These are phyloP conservation scores for Lipomyces orientalis DNA, from an alignment of 805 yeast species.

Conservation along the genomic window DNA sequence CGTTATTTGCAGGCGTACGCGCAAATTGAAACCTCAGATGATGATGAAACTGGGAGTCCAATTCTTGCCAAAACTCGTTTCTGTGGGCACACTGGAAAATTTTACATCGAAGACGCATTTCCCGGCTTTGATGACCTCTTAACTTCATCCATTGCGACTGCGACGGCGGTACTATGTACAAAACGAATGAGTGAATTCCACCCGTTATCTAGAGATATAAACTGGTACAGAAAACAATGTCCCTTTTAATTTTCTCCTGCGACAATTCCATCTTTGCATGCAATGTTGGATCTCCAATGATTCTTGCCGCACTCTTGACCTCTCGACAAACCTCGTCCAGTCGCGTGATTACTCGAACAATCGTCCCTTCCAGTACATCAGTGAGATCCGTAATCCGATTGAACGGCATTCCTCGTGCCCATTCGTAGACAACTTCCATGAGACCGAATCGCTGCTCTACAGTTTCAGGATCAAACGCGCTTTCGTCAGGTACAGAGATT, in stretches of 20 bases:
- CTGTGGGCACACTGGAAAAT: background rate
- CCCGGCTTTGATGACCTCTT: too few species aligned
- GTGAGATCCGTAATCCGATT: slow-evolving; percentile 89
- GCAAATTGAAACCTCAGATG: background rate
- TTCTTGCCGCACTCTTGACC: slow-evolving; percentile 89
- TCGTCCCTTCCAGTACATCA: slow-evolving; percentile 92
- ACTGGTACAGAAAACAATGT: slow-evolving; percentile 96
- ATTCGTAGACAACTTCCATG: slow-evolving; percentile 93
- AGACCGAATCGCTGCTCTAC: slow-evolving; percentile 69
- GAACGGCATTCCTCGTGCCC: slow-evolving; percentile 96
- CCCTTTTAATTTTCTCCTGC: slow-evolving; percentile 93
- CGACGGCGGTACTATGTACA: too few species aligned
- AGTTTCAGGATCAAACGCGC: slow-evolving; percentile 72
- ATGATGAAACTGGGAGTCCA: background rate
- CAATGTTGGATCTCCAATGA: slow-evolving; percentile 90
- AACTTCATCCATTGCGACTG: too few species aligned
- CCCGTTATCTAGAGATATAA: slow-evolving; percentile 63
- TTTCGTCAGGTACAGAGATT: slow-evolving; percentile 76
- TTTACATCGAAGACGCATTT: too few species aligned
- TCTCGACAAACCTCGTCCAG: slow-evolving; percentile 94
- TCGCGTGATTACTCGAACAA: slow-evolving; percentile 92
- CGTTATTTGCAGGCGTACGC: background rate
- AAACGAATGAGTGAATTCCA: too few species aligned
- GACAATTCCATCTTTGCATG: slow-evolving; percentile 90
- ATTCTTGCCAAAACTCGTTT: background rate